phyloP scores from a whole-genome alignment of 2,329 filamentous ascomycete genomes.

The Penicillium digitatum region DNA sequence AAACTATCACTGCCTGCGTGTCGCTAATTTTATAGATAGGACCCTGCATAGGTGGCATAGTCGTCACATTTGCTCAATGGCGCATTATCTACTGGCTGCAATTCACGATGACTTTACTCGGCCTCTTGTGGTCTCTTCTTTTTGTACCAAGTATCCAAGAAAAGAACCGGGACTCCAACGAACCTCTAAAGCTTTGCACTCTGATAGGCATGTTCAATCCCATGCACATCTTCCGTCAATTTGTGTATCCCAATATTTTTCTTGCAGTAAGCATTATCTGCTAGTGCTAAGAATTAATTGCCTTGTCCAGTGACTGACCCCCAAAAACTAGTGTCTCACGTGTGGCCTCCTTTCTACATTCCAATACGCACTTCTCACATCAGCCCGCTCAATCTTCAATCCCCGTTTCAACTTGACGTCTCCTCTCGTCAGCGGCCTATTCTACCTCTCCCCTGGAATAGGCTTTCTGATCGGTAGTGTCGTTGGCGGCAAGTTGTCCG shows the following conservation, averaged over 20 bases:
- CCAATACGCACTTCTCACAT: conserved; percentile 65
- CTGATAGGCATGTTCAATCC: conserved; percentile 55
- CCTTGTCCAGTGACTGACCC: neutral
- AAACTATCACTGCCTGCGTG: neutral
- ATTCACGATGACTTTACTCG: conserved; percentile 61
- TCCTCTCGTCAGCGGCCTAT: conserved; percentile 64
- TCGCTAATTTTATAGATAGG: conserved; percentile 19
- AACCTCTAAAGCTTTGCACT: conserved; percentile 42
- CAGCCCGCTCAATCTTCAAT: conserved; percentile 68
- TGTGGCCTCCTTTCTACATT: conserved; percentile 61
- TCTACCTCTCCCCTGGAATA: conserved; percentile 69
- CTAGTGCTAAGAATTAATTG: neutral
- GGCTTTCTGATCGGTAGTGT: conserved; percentile 68
- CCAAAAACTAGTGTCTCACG: conserved; percentile 28
- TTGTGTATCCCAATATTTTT: conserved; percentile 65
- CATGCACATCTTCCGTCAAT: conserved; percentile 56
- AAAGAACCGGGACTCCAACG: conserved; percentile 52
- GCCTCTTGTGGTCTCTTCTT: conserved; percentile 58
- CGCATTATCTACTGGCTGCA: conserved; percentile 76
- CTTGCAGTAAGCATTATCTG: conserved; percentile 44
- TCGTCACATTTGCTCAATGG: conserved; percentile 72
- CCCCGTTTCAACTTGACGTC: conserved; percentile 65
- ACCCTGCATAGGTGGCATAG: conserved; percentile 67
- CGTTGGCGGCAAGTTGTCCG: conserved; percentile 65
- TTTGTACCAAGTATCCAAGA: conserved; percentile 64